Percentiles rank a stretch among this genome's conserved stretches.
Evolutionary conservation across 441 rosid species (phyloP).

Genomic region (Aquilaria agallochum): DNA sequence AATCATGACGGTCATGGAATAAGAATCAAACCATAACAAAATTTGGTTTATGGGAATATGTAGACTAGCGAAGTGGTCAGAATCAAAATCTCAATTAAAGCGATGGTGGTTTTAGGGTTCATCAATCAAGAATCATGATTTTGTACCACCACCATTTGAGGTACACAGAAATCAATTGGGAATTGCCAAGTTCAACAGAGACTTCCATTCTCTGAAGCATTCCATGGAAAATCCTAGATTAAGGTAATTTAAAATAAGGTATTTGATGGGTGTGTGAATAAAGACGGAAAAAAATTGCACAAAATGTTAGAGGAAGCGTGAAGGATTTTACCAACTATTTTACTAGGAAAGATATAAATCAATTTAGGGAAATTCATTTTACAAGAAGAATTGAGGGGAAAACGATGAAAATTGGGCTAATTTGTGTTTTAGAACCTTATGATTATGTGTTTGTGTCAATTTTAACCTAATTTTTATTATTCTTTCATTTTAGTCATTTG

Average conservation of each 20-base stretch:
- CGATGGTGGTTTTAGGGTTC: conserved; percentile 71
- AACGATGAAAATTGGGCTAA: too few species aligned
- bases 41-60: conserved; percentile 53
- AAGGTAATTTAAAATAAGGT: conserved; percentile 44
- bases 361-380: too few species aligned
- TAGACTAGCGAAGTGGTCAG: conserved; percentile 84
- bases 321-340: conserved; percentile 32
- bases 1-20: too few species aligned
- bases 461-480: too few species aligned
- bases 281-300: conserved; percentile 54
- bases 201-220: conserved; percentile 65
- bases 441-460: too few species aligned
- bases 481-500: too few species aligned
- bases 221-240: conserved; percentile 51
- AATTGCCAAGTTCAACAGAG: conserved; percentile 52
- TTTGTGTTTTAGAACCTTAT: too few species aligned
- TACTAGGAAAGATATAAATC: too few species aligned
- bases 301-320: conserved; percentile 66
- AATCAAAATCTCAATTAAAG: conserved; percentile 92
- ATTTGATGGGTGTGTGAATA: conserved; percentile 72
- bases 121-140: conserved; percentile 74
- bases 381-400: too few species aligned
- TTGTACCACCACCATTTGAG: conserved; percentile 99
- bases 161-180: conserved; percentile 91
- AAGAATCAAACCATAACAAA: too few species aligned